phyloP scores from a whole-genome alignment of 305 asterid species.

The Stenogyne calaminthoides region DNA sequence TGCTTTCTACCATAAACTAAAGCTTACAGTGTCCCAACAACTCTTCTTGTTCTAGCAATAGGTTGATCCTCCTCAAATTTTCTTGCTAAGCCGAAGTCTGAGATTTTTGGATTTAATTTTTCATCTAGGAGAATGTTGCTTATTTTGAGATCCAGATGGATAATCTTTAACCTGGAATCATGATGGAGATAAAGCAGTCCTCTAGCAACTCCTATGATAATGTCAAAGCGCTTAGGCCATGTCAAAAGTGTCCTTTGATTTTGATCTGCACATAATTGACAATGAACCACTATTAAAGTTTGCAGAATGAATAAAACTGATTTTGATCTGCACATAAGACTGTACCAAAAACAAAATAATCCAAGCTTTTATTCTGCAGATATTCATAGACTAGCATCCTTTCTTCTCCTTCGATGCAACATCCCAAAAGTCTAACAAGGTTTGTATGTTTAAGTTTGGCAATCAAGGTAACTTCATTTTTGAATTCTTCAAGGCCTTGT shows the following conservation, averaged over 20 bases:
- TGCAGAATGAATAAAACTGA: background rate
- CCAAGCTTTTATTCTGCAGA: too few species aligned
- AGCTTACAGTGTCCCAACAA: constrained; percentile 48
- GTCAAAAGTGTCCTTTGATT: constrained; percentile 8
- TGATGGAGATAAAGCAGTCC: constrained; percentile 52
- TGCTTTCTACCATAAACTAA: too few species aligned
- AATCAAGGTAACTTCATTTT: constrained; percentile 31
- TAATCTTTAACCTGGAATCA: constrained; percentile 40
- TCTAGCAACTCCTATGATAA: constrained; percentile 42
- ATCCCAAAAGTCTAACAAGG: too few species aligned
- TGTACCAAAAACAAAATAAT: too few species aligned
- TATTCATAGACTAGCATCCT: too few species aligned
- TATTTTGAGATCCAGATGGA: constrained; percentile 43
- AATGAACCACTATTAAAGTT: background rate
- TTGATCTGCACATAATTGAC: background rate
- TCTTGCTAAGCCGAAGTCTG: constrained; percentile 47
- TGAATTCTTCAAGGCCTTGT: constrained; percentile 32
- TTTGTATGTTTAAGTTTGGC: constrained; percentile 39
- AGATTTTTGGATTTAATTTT: constrained; percentile 40
- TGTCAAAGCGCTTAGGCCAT: constrained; percentile 38
- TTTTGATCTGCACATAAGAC: background rate
- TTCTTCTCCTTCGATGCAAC: too few species aligned
- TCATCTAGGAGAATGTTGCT: constrained; percentile 38
- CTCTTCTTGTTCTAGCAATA: constrained; percentile 36
- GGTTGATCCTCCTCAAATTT: constrained; percentile 32